Conservation (phyloP, 2,329 filamentous ascomycete genomes). For the Cercospora sp. region DNA sequence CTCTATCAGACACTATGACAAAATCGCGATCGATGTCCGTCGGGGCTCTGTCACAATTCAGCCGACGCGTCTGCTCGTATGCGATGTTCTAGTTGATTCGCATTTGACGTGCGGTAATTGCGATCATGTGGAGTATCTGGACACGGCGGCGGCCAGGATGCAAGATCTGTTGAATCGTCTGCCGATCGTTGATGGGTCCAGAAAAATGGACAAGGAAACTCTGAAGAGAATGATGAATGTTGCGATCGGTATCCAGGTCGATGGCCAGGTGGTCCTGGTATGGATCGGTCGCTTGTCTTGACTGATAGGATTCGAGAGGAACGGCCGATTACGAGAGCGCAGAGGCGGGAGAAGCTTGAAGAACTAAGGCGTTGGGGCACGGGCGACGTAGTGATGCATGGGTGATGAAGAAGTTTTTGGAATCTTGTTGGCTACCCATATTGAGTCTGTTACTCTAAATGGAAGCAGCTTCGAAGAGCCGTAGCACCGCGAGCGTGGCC, state of each 20-base stretch:
- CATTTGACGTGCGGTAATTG: neutral
- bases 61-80: neutral
- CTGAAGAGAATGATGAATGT: neutral
- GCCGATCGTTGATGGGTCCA: neutral
- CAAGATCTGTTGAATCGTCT: neutral
- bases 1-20: neutral
- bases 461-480: neutral
- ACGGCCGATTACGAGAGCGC: neutral
- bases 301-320: neutral
- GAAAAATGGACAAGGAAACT: neutral
- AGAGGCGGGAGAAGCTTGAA: neutral
- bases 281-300: neutral
- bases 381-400: neutral
- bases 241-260: neutral
- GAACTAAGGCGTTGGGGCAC: neutral
- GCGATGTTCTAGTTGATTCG: no score
- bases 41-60: neutral
- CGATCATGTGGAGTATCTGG: conserved; percentile 1
- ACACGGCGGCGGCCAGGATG: neutral
- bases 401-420: neutral
- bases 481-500: no score
- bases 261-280: neutral
- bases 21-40: neutral
- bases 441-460: neutral
- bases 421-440: neutral